Percentiles rank a stretch among this genome's conserved stretches.
Conservation (phyloP, 805 yeast species). For the Candida montana region DNA sequence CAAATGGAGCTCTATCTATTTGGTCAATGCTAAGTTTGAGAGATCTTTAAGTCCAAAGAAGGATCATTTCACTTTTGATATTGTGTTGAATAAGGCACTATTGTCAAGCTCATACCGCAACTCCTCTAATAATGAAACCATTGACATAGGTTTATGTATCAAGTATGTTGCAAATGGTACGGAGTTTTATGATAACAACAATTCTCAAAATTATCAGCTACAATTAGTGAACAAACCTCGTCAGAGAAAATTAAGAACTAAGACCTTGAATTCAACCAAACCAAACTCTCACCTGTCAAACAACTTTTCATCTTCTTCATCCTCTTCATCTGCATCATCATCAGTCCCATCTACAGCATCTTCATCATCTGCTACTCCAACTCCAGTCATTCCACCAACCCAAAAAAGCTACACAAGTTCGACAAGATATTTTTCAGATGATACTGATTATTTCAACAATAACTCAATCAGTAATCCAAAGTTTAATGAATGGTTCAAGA, state of each 20-base stretch:
- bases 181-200: constrained; percentile 38
- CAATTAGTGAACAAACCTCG: constrained; percentile 17
- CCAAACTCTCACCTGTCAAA: constrained; percentile 3
- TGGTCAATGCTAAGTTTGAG: constrained; percentile 27
- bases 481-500: constrained; percentile 8
- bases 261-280: constrained; percentile 1
- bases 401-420: constrained; percentile 12
- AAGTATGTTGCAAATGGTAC: constrained; percentile 30
- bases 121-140: constrained; percentile 10
- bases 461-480: constrained; percentile 9
- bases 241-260: constrained; percentile 6
- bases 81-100: constrained; percentile 33
- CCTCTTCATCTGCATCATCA: constrained; percentile 3
- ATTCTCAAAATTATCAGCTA: constrained; percentile 33
- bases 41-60: constrained; percentile 22
- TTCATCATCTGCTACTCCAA: constrained; percentile 13
- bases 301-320: constrained; percentile 7
- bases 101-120: constrained; percentile 13
- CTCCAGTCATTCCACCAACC: constrained; percentile 1
- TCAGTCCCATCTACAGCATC: constrained; percentile 3
- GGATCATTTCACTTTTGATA: constrained; percentile 45
- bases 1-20: constrained; percentile 44
- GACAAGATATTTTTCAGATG: constrained; percentile 25
- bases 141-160: constrained; percentile 33
- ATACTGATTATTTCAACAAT: constrained; percentile 23